Percentiles rank a stretch among this genome's conserved stretches.
These are phyloP conservation scores for Crithidia acanthocephali DNA, from an alignment of 208 protist species.

Conservation along the genomic window DNA sequence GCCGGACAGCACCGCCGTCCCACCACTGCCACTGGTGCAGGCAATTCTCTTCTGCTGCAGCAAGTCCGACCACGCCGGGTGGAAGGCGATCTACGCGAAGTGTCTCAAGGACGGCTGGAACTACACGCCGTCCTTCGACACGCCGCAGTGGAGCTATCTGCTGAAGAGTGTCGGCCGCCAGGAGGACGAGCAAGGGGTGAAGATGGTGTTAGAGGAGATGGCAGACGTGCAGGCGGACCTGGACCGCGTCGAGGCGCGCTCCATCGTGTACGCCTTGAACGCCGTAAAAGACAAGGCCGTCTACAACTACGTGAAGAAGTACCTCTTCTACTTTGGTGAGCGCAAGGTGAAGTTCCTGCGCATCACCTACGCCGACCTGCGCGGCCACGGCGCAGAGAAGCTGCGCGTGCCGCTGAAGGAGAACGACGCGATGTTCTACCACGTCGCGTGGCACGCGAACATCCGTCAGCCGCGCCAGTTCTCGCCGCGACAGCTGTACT, in stretches of 20 bases:
- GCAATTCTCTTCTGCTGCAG: constrained; percentile 83
- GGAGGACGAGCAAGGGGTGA: constrained; percentile 77
- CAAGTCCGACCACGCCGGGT: constrained; percentile 67
- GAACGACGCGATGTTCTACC: constrained; percentile 92
- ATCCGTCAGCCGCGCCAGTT: constrained; percentile 85
- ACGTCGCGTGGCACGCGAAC: constrained; percentile 88
- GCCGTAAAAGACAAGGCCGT: constrained; percentile 66
- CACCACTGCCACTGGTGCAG: constrained; percentile 76
- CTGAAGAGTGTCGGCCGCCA: constrained; percentile 82
- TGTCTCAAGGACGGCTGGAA: constrained; percentile 88
- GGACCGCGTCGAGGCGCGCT: constrained; percentile 80
- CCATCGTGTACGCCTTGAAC: constrained; percentile 84
- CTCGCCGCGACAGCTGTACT: constrained; percentile 89
- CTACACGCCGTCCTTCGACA: constrained; percentile 82
- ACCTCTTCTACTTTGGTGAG: constrained; percentile 88
- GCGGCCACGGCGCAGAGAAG: constrained; percentile 82
- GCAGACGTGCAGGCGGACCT: constrained; percentile 86
- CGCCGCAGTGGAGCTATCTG: constrained; percentile 84
- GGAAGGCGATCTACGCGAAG: constrained; percentile 75
- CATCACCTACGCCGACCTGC: constrained; percentile 81
- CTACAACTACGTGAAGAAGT: constrained; percentile 90
- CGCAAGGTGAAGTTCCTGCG: constrained; percentile 88
- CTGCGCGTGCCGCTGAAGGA: constrained; percentile 76
- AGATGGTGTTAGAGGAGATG: constrained; percentile 85
- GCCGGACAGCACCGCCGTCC: constrained; percentile 33